phyloP scores from a whole-genome alignment of 805 yeast species.

The Wickerhamomyces bovis region DNA sequence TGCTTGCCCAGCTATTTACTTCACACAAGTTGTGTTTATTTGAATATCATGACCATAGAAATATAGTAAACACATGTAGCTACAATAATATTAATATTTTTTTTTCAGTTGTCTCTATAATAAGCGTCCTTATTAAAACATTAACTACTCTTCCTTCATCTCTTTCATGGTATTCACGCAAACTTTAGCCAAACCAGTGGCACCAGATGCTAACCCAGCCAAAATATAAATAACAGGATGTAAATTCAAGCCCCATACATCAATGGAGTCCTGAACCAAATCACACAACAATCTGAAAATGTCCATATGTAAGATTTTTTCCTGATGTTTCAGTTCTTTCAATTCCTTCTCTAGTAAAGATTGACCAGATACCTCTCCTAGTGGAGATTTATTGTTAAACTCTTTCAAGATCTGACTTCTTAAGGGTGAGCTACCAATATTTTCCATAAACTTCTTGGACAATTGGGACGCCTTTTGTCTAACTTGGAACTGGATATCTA shows the following conservation, averaged over 20 bases:
- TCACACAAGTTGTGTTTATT: neutral
- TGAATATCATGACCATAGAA: neutral
- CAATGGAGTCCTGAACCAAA: conserved; percentile 41
- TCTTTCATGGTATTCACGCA: conserved; percentile 19
- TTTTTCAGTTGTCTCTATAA: neutral
- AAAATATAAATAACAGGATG: conserved; percentile 16
- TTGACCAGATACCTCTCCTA: conserved; percentile 2
- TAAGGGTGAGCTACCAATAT: conserved; percentile 22
- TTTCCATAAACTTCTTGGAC: conserved; percentile 32
- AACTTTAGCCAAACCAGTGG: conserved; percentile 21
- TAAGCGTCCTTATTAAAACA: neutral
- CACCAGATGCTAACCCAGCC: conserved; percentile 20
- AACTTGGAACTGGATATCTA: conserved; percentile 55
- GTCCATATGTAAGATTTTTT: conserved; percentile 33
- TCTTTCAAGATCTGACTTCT: conserved; percentile 27
- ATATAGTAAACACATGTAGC: neutral
- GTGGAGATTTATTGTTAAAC: conserved; percentile 19
- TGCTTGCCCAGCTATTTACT: neutral
- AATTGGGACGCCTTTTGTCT: conserved; percentile 45
- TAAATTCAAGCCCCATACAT: conserved; percentile 34
- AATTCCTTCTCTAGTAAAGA: conserved; percentile 23
- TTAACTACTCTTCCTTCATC: conserved; percentile 3
- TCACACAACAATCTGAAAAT: conserved; percentile 39
- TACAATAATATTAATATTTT: no score
- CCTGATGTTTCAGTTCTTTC: conserved; percentile 29